Percentiles rank a stretch among this genome's conserved stretches.
Evolutionary conservation across 768 basidiomycete species (phyloP).

Genomic region (Xerocomellus amylosporus): DNA sequence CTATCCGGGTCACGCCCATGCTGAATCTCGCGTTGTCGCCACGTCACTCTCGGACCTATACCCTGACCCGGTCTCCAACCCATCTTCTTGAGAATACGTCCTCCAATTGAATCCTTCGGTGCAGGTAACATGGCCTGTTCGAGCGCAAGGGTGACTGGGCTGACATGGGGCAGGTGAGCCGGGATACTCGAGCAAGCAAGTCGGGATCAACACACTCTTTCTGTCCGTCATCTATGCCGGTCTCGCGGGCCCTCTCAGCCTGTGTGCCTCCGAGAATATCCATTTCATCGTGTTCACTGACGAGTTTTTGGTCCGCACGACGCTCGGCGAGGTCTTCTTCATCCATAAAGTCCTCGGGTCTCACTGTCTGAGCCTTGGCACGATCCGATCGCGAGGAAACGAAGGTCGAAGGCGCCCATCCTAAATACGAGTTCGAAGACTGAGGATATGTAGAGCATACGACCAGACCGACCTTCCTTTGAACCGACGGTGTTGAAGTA

Average conservation of each 20-base stretch:
- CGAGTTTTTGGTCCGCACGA: slow-evolving; percentile 66
- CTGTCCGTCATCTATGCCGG: slow-evolving; percentile 42
- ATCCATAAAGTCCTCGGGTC: slow-evolving; percentile 97
- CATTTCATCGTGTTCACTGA: slow-evolving; percentile 80
- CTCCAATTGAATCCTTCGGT: slow-evolving; percentile 77
- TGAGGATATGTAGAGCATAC: neutral
- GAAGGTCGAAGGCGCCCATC: slow-evolving; percentile 94
- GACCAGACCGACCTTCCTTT: slow-evolving; percentile 69
- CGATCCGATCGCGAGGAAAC: slow-evolving; percentile 83
- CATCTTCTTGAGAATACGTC: slow-evolving; percentile 88
- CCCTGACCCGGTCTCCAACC: slow-evolving; percentile 94
- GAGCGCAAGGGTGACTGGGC: slow-evolving; percentile 61
- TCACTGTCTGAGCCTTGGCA: slow-evolving; percentile 52
- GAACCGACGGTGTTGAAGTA: slow-evolving; percentile 97
- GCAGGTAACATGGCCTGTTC: slow-evolving; percentile 68
- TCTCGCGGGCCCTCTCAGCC: slow-evolving; percentile 38
- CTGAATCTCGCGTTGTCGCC: slow-evolving; percentile 70
- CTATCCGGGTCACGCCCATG: slow-evolving; percentile 46
- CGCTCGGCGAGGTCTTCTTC: slow-evolving; percentile 92
- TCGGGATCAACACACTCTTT: slow-evolving; percentile 26
- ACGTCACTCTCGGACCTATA: slow-evolving; percentile 83
- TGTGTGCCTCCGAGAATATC: slow-evolving; percentile 59
- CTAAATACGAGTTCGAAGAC: slow-evolving; percentile 38
- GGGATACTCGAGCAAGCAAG: neutral
- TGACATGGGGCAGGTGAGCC: slow-evolving; percentile 27